A percentile compares a stretch with the other conserved stretches of the same genome.
Conservation (phyloP, 768 basidiomycete genomes). For the Imleria badia region DNA sequence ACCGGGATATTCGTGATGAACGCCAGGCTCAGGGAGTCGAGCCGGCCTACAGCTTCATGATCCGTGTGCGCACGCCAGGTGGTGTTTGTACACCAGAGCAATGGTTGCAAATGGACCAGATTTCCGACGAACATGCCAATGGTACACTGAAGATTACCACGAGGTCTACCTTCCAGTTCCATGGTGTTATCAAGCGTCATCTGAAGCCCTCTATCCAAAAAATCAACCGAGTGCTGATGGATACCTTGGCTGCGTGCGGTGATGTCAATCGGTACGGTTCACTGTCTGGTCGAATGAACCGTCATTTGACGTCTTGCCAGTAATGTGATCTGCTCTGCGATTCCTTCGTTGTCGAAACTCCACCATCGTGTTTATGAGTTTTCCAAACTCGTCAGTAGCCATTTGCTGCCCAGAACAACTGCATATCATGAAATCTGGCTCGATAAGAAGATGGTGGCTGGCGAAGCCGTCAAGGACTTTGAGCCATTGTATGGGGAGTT, state of each 20-base stretch:
- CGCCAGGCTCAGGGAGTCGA: conserved; percentile 90
- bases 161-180: conserved; percentile 98
- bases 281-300: not conserved
- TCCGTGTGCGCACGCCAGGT: conserved; percentile 93
- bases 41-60: conserved; percentile 98
- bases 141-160: conserved; percentile 98
- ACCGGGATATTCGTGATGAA: conserved; percentile 97
- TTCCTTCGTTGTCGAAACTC: conserved; percentile 84
- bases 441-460: conserved; percentile 94
- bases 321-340: conserved; percentile 89
- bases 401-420: conserved; percentile 84
- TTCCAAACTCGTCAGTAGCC: conserved; percentile 77
- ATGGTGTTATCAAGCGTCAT: conserved; percentile 97
- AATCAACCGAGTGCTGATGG: conserved; percentile 87
- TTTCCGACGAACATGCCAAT: conserved; percentile 92
- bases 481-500: conserved; percentile 98
- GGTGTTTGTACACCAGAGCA: conserved; percentile 91
- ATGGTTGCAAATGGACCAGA: conserved; percentile 95
- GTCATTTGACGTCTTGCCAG: conserved; percentile 39
- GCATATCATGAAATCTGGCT: conserved; percentile 99
- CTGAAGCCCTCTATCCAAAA: conserved; percentile 95
- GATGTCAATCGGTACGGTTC: conserved; percentile 84
- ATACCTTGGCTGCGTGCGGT: conserved; percentile 97
- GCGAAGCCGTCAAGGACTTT: conserved; percentile 89
- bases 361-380: conserved; percentile 85